Evolutionary conservation across 1,284 basidiomycete genomes (phyloP), one percentile per base, ranked within the genome.

Genomic region (Melanopsichium pennsylvanicum): DNA sequence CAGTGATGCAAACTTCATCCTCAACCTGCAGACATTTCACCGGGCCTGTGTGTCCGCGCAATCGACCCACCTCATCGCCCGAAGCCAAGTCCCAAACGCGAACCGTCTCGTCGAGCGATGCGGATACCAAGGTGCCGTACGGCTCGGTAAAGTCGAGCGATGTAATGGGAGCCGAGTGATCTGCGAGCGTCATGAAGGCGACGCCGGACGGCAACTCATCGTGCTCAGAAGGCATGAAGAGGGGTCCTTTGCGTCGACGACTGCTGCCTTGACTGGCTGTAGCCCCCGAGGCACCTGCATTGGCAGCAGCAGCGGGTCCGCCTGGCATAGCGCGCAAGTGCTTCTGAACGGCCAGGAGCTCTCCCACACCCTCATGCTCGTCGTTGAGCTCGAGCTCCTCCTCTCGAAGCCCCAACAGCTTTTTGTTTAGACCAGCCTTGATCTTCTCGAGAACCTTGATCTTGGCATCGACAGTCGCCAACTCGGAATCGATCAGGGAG

Each of bases 181-280:
- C 88, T 27, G 88, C 85, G 29, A 97, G 84, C 4, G 92, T 92
- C 93, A 99, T 97, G 83, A 99, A 99, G 5, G 95, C 95, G 4
- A 97, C 88, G 4, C 92, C 92, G 6, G 89, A 87, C 5, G 95
- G 96, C 50, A 99, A 84, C 52, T 97, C 93, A 75, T 96, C 93
- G 74, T 99, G 96, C 81, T 98, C 96, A 13, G 92, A 95, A 2
- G 95, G 95, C 57, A 99, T 82, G 84, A 99, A 98, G 8, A 91
- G 90, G 0, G 95, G 94, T 10, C 69, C 76, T 33, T 73, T 71
- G 23, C 67, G 54, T 16, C 75, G 54, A 37, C 77, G 57, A n/a
- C 70, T 72, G 50, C 61, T 57, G 48, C 69, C 29, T 25, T 64
- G 58, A 22, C 47, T 45, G 5, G 64, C 52, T 1, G 54, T 60